Evolutionary conservation across 2,329 filamentous ascomycete species (phyloP), one percentile per base, ranked within the genome.

Genomic region (Coniochaeta sp.): DNA sequence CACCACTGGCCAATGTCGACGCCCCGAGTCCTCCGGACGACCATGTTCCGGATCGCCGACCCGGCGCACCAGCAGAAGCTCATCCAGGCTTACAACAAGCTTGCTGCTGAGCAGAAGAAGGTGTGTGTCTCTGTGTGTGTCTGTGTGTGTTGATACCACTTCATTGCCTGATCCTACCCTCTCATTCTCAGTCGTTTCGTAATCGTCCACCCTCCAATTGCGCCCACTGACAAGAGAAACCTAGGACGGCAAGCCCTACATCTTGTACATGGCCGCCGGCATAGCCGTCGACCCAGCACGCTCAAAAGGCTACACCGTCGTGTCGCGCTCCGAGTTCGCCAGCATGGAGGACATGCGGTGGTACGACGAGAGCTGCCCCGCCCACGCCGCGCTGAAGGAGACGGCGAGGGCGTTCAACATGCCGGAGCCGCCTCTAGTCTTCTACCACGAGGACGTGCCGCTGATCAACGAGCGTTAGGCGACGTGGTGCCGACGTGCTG

Each of bases 181-280:
- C 24, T 40, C 57, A 26, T 38, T 33, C n/a, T n/a, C n/a, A n/a
- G n/a, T n/a, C n/a, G n/a, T n/a, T n/a, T n/a, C n/a, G n/a, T n/a
- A n/a, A n/a, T n/a, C n/a, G n/a, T n/a, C n/a, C n/a, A n/a, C n/a
- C n/a, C n/a, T n/a, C n/a, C n/a, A n/a, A n/a, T n/a, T n/a, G n/a
- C n/a, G n/a, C n/a, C n/a, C n/a, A n/a, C n/a, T n/a, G n/a, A n/a
- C n/a, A n/a, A n/a, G 16, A 17, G 58, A 17, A 17, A 19, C n/a
- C 22, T 59, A 91, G 89, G 81, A 89, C 67, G 88, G 86, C 63
- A 85, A 89, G 70, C 85, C 85, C 1, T 91, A 91, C 71, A 89
- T 91, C 64, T 72, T 85, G 52, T 78, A 79, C 61, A 76, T 84
- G 65, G 64, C 76, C 72, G 85, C 82, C 16, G 82, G 82, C 34